Base-by-base conservation (phyloP, 495 filamentous ascomycete genomes). In the Aspergillus sclerotiicarbonarius region DNA sequence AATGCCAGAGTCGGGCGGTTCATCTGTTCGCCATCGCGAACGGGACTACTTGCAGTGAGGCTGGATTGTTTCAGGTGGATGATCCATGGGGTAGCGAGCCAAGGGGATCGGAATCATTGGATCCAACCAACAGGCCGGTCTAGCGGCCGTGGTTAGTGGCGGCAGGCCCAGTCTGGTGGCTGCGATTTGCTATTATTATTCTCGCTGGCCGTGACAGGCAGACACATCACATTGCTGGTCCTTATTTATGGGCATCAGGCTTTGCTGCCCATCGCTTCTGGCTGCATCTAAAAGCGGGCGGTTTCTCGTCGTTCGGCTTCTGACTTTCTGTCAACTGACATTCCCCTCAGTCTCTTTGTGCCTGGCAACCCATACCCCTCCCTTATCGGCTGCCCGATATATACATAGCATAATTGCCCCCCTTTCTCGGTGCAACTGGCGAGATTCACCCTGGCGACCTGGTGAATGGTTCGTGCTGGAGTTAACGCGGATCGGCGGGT, bases 121-220 rank as follows among this genome's bases (percentile, higher is more conserved):
- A 29, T 29, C 6, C 18, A 4, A 50, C 19, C 54, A 45, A 6
- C 41, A 4, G 53, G 15, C 29, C 7, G 25, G 41, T 18, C 37
- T 49, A 56, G 44, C 54, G 45, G 47, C 44, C 46, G 47, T 44
- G 32, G 20, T 57, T 57, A 57, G 54, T 57, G 54, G 54, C 54
- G 43, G 54, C 54, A 50, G 44, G 9, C 52, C 45, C 52, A 41
- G 37, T 6, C n/a, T 41, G n/a, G 25, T 25, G 25, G 25, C 25
- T 25, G 25, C 25, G 2, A 25, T 25, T n/a, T 41, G n/a, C 13
- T 41, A 13, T 41, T 41, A n/a, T 41, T 41, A 41, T 37, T 37
- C 33, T 3, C 2, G 33, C 33, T 37, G 9, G 33, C 37, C 9
- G 37, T 41, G 37, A 41, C 37, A 41, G 37, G 37, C 37, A 15